Percentiles rank a stretch among this genome's conserved stretches.
phyloP scores from a whole-genome alignment of 176 grass and related monocot genomes.

The Bromus sterilis region DNA sequence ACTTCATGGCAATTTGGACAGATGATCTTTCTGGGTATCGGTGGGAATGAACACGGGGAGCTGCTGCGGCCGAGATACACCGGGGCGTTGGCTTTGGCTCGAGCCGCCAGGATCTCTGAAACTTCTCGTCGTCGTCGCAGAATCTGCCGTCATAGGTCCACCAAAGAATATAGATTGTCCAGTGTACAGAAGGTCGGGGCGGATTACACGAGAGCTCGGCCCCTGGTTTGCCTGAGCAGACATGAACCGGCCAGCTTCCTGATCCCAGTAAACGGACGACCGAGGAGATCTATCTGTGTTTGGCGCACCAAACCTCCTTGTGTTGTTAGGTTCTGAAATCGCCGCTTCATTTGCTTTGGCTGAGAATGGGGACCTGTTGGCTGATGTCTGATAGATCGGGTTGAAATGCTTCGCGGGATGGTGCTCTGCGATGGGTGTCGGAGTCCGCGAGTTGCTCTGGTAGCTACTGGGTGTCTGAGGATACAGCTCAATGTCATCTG shows the following conservation, averaged over 20 bases:
- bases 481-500: slow-evolving; percentile 59
- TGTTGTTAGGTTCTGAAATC: slow-evolving; percentile 5
- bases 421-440: slow-evolving; percentile 37
- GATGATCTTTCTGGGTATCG: slow-evolving; percentile 50
- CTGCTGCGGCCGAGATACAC: slow-evolving; percentile 46
- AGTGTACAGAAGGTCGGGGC: slow-evolving; percentile 52
- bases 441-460: slow-evolving; percentile 38
- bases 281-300: slow-evolving; percentile 37
- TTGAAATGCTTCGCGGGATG: slow-evolving; percentile 69
- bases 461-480: slow-evolving; percentile 52
- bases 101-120: slow-evolving; percentile 51
- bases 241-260: slow-evolving; percentile 87
- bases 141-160: slow-evolving; percentile 51
- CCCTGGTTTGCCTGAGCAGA: slow-evolving; percentile 42
- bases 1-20: slow-evolving; percentile 50
- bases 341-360: slow-evolving; percentile 29
- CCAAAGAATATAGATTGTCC: slow-evolving; percentile 95
- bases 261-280: slow-evolving; percentile 90
- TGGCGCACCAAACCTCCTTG: slow-evolving; percentile 15
- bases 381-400: slow-evolving; percentile 70
- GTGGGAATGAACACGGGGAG: slow-evolving; percentile 72
- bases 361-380: slow-evolving; percentile 63
- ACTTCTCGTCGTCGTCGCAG: slow-evolving; percentile 52
- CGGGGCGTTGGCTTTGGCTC: slow-evolving; percentile 23
- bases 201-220: slow-evolving; percentile 32